Percentiles rank a stretch among this genome's conserved stretches.
Evolutionary conservation across 1,139 yeast genomes (phyloP).

Genomic region (Casaregolazyma lundiana): DNA sequence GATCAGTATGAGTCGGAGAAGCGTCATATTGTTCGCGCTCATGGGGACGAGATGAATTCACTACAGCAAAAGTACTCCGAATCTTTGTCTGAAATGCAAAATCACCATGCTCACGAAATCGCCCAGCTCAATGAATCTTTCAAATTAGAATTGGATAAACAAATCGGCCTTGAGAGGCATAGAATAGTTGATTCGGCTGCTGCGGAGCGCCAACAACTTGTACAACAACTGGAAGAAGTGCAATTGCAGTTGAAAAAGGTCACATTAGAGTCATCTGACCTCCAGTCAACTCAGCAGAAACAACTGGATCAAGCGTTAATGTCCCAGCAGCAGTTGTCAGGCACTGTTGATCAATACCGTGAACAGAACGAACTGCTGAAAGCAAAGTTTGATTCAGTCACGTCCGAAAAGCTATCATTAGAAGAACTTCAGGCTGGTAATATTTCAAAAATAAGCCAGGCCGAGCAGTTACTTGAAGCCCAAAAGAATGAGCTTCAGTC

Average conservation of each 20-base stretch:
- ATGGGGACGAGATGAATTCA: neutral
- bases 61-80: conserved; percentile 30
- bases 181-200: conserved; percentile 9
- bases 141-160: neutral
- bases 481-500: conserved; percentile 12
- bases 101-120: conserved; percentile 2
- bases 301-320: neutral
- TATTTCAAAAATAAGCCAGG: neutral
- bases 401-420: conserved; percentile 28
- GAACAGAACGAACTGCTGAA: neutral
- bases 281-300: neutral
- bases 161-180: neutral
- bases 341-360: neutral
- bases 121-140: conserved; percentile 4
- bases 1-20: neutral
- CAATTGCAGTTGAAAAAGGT: conserved; percentile 2
- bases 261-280: neutral
- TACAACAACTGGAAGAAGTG: conserved; percentile 19
- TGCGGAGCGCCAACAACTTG: conserved; percentile 24
- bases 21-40: neutral
- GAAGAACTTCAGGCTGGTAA: conserved; percentile 14
- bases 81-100: conserved; percentile 32
- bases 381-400: neutral
- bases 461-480: neutral
- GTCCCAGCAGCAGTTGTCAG: neutral